A percentile compares a stretch with the other conserved stretches of the same genome.
Conservation (phyloP, 306 rosid genomes). For the Ziziphus jujuba region DNA sequence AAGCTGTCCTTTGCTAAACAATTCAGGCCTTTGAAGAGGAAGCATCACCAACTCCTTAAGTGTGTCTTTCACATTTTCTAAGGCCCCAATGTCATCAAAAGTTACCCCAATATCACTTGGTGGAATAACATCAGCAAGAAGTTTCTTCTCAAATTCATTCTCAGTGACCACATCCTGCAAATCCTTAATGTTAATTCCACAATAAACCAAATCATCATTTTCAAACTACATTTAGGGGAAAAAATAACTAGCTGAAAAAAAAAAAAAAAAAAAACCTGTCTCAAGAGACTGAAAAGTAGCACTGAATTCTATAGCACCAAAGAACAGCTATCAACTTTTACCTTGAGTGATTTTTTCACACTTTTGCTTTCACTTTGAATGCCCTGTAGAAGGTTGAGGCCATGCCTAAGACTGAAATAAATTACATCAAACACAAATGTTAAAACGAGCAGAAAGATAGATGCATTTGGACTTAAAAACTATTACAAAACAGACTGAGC, state of each 20-base stretch:
- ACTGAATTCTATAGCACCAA: not conserved
- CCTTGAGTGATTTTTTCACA: slow-evolving; percentile 79
- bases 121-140: slow-evolving; percentile 90
- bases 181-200: slow-evolving; percentile 1
- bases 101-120: slow-evolving; percentile 90
- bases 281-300: not conserved
- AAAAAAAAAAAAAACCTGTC: not conserved
- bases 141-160: slow-evolving; percentile 91
- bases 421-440: slow-evolving; percentile 25
- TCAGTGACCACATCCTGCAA: slow-evolving; percentile 91
- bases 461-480: not conserved
- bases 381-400: slow-evolving; percentile 68
- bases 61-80: slow-evolving; percentile 94
- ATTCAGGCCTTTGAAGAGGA: slow-evolving; percentile 93
- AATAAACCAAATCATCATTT: not conserved
- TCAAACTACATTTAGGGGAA: not conserved
- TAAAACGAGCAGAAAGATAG: slow-evolving; percentile 11
- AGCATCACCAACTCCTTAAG: slow-evolving; percentile 97
- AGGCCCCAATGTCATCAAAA: slow-evolving; percentile 94
- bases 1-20: slow-evolving; percentile 87
- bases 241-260: not conserved
- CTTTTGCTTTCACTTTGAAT: slow-evolving; percentile 75
- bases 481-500: slow-evolving; percentile 17
- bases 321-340: slow-evolving; percentile 15
- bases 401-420: slow-evolving; percentile 69